Base-by-base conservation (phyloP, 257 asterid species). In the Ocimum tenuiflorum region DNA sequence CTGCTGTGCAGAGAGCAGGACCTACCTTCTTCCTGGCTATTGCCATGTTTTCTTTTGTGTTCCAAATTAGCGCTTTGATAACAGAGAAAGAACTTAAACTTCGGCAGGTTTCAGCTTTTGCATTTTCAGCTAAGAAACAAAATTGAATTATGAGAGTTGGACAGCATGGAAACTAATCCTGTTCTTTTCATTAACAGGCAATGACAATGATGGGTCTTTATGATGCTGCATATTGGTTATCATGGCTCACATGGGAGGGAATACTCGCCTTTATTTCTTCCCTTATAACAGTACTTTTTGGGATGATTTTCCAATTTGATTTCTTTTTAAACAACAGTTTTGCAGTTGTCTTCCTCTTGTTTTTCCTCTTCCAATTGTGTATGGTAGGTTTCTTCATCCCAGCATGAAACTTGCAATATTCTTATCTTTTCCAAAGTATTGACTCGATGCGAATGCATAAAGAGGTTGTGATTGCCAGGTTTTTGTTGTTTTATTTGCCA, bases 151-250 rank as follows among this genome's bases (percentile, higher is more conserved):
- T 54, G 54, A 24, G 43, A 60, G 43, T 46, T 8, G 50, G n/a
- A 14, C 42, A 45, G 54, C 76, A 56, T 17, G 45, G 33, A 12
- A 72, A 35, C 45, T 61, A 59, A 31, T 66, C 53, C 50, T 50
- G 23, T 63, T 66, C 69, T 69, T 43, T 65, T 64, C 35, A 33
- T 78, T 63, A 33, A 63, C 86, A 88, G 98, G 89, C 91, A 51
- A 91, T 91, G 98, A 68, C 90, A 14, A 85, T 91, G 86, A 91
- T 91, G 98, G 98, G 98, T 10, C 98, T 91, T 63, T 91, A 83
- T 80, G 98, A 91, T 77, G 78, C 96, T 39, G 95, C 96, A 24
- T 91, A 88, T 68, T 91, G 98, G 98, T 74, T 86, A 65, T 88
- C 98, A 9, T 91, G 98, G 98, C 65, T 88, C 74, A 71, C 95